Evolutionary conservation across 371 early-diverging fungal species (phyloP).

Genomic region (Smittium mucronatum): DNA sequence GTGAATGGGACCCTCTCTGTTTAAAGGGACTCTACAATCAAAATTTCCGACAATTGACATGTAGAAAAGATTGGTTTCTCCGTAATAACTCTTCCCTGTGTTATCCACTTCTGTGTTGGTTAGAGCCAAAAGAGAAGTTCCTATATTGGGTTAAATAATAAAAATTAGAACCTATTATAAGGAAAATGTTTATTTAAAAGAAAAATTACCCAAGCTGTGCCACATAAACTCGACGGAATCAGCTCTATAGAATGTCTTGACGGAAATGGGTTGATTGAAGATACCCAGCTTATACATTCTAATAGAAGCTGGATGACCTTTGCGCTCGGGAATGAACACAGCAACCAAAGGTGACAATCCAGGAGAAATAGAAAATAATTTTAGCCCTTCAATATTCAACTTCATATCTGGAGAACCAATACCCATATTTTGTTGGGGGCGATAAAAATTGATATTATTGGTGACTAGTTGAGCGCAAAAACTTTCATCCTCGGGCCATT

Average conservation of each 20-base stretch:
- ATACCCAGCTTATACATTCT: constrained; percentile 66
- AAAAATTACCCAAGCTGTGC: constrained; percentile 49
- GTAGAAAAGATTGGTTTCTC: constrained; percentile 85
- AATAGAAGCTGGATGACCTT: constrained; percentile 66
- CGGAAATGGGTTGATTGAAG: constrained; percentile 57
- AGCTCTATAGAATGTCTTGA: constrained; percentile 88
- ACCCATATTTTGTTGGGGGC: constrained; percentile 43
- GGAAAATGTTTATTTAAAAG: background rate
- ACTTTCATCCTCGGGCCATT: constrained; percentile 87
- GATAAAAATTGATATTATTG: constrained; percentile 80
- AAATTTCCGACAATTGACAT: constrained; percentile 81
- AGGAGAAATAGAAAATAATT: constrained; percentile 75
- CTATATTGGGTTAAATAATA: constrained; percentile 19
- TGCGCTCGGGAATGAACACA: constrained; percentile 53
- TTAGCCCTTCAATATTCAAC: constrained; percentile 64
- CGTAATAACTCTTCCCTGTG: constrained; percentile 92
- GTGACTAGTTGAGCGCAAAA: constrained; percentile 74
- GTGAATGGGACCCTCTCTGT: constrained; percentile 87
- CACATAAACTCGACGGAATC: constrained; percentile 83
- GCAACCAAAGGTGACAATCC: constrained; percentile 72
- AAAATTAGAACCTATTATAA: background rate
- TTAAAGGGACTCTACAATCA: constrained; percentile 79
- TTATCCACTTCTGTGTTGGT: constrained; percentile 91
- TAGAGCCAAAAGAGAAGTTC: constrained; percentile 75
- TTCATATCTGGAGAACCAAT: constrained; percentile 42